Evolutionary conservation across 805 yeast species (phyloP).

Genomic region (Tetrapisispora pingtungensis): DNA sequence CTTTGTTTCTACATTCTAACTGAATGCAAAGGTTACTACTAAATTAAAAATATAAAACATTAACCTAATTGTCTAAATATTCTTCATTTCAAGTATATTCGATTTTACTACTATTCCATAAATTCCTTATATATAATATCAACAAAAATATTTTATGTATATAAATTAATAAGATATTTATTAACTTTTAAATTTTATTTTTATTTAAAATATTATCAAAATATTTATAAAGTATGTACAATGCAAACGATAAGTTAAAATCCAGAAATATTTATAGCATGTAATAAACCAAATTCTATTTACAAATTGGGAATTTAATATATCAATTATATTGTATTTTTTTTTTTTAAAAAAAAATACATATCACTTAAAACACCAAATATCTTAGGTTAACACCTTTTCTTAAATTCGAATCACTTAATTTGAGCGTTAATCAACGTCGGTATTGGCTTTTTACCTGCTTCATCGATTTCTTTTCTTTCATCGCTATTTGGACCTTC

Average conservation of each 20-base stretch:
- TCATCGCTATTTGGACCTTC: constrained; percentile 42
- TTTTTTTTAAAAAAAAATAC: not conserved
- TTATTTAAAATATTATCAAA: not conserved
- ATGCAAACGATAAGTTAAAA: not conserved
- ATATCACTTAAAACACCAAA: too few species aligned
- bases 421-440: constrained; percentile 22
- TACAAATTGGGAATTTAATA: not conserved
- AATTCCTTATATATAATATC: not conserved
- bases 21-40: constrained; percentile 23
- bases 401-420: not conserved
- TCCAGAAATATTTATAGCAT: not conserved
- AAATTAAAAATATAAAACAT: not conserved
- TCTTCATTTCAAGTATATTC: constrained; percentile 1
- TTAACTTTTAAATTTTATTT: not conserved
- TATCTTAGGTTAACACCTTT: too few species aligned
- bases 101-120: constrained; percentile 1
- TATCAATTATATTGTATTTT: not conserved
- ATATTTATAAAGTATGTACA: not conserved
- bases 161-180: not conserved
- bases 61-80: constrained; percentile 1
- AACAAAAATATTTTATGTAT: not conserved
- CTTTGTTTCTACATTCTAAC: constrained; percentile 81
- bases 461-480: constrained; percentile 31
- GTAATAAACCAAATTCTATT: not conserved
- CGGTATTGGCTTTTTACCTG: constrained; percentile 24